A percentile compares a stretch with the other conserved stretches of the same genome.
phyloP scores from a whole-genome alignment of 495 filamentous ascomycete genomes.

The Penicillium turbatum region DNA sequence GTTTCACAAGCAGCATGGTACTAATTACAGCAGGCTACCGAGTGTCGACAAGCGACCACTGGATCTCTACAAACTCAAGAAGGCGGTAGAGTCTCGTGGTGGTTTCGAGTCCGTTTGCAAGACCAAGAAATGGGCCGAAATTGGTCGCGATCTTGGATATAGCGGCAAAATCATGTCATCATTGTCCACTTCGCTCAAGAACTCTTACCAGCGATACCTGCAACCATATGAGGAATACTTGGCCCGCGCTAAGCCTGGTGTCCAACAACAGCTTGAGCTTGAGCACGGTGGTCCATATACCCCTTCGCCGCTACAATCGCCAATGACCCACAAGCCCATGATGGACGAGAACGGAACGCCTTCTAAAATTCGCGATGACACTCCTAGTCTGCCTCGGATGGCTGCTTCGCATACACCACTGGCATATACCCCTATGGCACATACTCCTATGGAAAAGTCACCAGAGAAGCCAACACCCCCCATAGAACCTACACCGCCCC shows the following conservation, averaged over 20 bases:
- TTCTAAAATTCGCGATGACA: slow-evolving; percentile 58
- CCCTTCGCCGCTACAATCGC: slow-evolving; percentile 83
- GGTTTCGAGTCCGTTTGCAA: slow-evolving; percentile 97
- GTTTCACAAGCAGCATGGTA: slow-evolving; percentile 96
- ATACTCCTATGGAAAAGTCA: slow-evolving; percentile 55
- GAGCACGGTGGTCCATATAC: slow-evolving; percentile 93
- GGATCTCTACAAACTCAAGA: slow-evolving; percentile 93
- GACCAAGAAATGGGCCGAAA: slow-evolving; percentile 98
- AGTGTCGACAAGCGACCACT: slow-evolving; percentile 97
- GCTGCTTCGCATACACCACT: slow-evolving; percentile 63
- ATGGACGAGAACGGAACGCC: slow-evolving; percentile 62
- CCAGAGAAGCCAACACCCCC: slow-evolving; percentile 36
- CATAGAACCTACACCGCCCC: slow-evolving; percentile 51
- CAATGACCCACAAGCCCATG: slow-evolving; percentile 61
- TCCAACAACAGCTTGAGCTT: slow-evolving; percentile 89
- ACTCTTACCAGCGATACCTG: slow-evolving; percentile 94
- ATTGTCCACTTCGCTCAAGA: slow-evolving; percentile 97
- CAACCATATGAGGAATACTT: slow-evolving; percentile 97
- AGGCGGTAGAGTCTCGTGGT: slow-evolving; percentile 88
- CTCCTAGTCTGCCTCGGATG: slow-evolving; percentile 66
- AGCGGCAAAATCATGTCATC: slow-evolving; percentile 99
- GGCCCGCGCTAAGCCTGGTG: slow-evolving; percentile 86
- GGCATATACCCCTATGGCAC: slow-evolving; percentile 32
- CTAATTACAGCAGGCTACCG: slow-evolving; percentile 86
- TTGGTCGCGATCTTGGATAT: slow-evolving; percentile 93